A percentile compares a stretch with the other conserved stretches of the same genome.
These are phyloP conservation scores for Bipolaris bicolor DNA, from an alignment of 2,329 filamentous ascomycete species.

Conservation along the genomic window DNA sequence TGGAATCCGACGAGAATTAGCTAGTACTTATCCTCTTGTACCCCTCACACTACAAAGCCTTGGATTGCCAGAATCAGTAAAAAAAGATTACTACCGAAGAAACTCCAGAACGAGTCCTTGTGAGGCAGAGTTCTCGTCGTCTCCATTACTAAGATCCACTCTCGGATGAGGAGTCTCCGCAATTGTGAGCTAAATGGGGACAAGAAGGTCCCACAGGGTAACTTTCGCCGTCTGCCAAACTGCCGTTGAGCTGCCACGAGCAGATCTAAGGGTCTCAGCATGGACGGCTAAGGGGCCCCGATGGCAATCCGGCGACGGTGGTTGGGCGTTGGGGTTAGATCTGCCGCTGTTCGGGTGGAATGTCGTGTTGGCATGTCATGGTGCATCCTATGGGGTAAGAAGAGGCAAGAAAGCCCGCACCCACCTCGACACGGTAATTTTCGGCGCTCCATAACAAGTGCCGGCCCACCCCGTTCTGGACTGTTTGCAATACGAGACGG, in stretches of 20 bases:
- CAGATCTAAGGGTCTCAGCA: conserved; percentile 31
- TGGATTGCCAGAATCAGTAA: conserved; percentile 14
- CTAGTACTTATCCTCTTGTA: conserved; percentile 32
- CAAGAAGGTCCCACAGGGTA: conserved; percentile 28
- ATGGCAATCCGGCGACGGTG: conserved; percentile 21
- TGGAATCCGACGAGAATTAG: conserved; percentile 13
- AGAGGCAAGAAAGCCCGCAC: conserved; percentile 18
- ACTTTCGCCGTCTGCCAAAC: conserved; percentile 34
- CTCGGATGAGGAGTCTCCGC: conserved; percentile 21
- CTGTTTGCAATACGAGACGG: background rate
- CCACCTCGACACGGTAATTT: conserved; percentile 32
- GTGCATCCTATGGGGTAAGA: conserved; percentile 9
- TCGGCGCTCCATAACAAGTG: conserved; percentile 29
- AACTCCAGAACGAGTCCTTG: conserved; percentile 29
- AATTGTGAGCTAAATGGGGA: conserved; percentile 16
- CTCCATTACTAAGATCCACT: conserved; percentile 29
- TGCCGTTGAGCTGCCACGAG: conserved; percentile 8
- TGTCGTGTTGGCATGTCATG: conserved; percentile 19
- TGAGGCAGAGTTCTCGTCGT: conserved; percentile 24
- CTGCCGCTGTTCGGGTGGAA: conserved; percentile 20
- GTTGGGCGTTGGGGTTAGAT: conserved; percentile 32
- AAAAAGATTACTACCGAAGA: conserved; percentile 18
- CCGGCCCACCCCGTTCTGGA: conserved; percentile 4
- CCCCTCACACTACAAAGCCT: conserved; percentile 11
- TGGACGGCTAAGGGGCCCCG: conserved; percentile 18